Percentiles rank a stretch among this genome's conserved stretches.
These are phyloP conservation scores for Hordeum vulgare DNA, from an alignment of 176 grass and related monocot species.

Conservation along the genomic window MorexV3_pseudomolecules_assembly NC_058522.1:476260245-476260744, in stretches of 20 bases:
- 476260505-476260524: constrained; percentile 55
- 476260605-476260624: not conserved
- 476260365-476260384: not conserved
- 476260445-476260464: constrained; percentile 27
- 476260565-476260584: constrained; percentile 5
- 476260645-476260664: too few species aligned
- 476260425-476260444: constrained; percentile 31
- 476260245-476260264: constrained; percentile 50
- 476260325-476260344: not conserved
- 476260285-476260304: constrained; percentile 83
- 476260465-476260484: constrained; percentile 51
- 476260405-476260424: not conserved
- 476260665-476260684: not conserved
- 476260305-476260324: constrained; percentile 2
- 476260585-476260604: not conserved
- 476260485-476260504: constrained; percentile 60
- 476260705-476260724: not conserved
- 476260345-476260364: not conserved
- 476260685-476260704: constrained; percentile 4
- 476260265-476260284: constrained; percentile 60
- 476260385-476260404: not conserved
- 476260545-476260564: constrained; percentile 44
- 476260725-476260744: not conserved
- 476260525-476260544: constrained; percentile 16
- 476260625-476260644: not conserved